phyloP scores from a whole-genome alignment of 2,329 filamentous ascomycete genomes.

The Cercospora brassicicola region DNA sequence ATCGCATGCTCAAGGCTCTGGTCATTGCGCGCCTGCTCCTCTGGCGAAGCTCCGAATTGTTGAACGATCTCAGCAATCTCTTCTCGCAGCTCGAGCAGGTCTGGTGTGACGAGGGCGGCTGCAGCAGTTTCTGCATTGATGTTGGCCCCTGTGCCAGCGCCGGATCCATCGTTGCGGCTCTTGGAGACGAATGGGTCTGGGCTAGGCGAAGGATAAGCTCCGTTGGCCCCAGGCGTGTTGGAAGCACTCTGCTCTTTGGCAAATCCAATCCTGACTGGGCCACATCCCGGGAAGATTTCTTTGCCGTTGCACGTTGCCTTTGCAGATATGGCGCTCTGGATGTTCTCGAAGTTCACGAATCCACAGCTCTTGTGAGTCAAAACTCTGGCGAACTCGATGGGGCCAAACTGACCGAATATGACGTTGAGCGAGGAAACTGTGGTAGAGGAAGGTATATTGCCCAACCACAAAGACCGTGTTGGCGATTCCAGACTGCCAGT shows the following conservation, averaged over 20 bases:
- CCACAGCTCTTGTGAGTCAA: constrained; percentile 98
- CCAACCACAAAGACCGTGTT: constrained; percentile 92
- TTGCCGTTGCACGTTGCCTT: constrained; percentile 89
- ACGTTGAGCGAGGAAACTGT: constrained; percentile 92
- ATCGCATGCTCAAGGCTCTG: constrained; percentile 75
- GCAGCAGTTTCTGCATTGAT: constrained; percentile 50
- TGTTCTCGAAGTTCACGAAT: constrained; percentile 93
- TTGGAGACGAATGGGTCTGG: constrained; percentile 70
- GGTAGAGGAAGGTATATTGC: constrained; percentile 94
- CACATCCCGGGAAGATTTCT: constrained; percentile 96
- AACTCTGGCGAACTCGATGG: constrained; percentile 87
- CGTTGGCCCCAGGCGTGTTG: constrained; percentile 82
- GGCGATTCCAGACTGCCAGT: constrained; percentile 71
- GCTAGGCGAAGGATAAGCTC: constrained; percentile 84
- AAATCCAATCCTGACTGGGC: constrained; percentile 92
- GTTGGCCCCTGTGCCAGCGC: constrained; percentile 33
- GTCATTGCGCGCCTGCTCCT: constrained; percentile 72
- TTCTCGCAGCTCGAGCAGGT: constrained; percentile 72
- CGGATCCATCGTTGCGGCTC: constrained; percentile 41
- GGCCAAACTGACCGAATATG: constrained; percentile 91
- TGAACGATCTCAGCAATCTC: constrained; percentile 84
- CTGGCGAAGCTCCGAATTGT: constrained; percentile 81
- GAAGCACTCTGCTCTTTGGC: constrained; percentile 92
- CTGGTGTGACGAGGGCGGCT: constrained; percentile 65
- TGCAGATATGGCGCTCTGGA: constrained; percentile 87